Conservation (phyloP, 768 basidiomycete species). For the Boletus subcaerulescens region DNA sequence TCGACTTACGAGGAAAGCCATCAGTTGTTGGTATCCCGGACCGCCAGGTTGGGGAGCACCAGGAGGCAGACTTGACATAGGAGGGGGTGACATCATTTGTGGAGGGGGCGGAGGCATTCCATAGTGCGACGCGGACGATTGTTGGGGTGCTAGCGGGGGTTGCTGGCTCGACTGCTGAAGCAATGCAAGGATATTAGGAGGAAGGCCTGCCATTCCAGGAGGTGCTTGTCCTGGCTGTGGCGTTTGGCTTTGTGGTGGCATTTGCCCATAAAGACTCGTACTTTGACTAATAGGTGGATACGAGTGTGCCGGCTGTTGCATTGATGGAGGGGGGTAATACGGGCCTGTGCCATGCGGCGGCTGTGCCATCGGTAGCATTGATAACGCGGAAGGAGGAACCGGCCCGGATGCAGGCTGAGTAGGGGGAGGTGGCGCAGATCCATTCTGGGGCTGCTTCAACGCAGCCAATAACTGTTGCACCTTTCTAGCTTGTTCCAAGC, state of each 20-base stretch:
- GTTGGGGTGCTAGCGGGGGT: constrained; percentile 32
- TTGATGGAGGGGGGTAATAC: constrained; percentile 45
- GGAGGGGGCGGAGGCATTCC: constrained; percentile 41
- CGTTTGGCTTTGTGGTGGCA: constrained; percentile 28
- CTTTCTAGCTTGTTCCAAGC: constrained; percentile 82
- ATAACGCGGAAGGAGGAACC: constrained; percentile 34
- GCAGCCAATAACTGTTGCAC: constrained; percentile 85
- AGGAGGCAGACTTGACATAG: constrained; percentile 39
- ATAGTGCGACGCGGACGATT: constrained; percentile 29
- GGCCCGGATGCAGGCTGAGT: constrained; percentile 33
- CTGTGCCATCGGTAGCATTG: constrained; percentile 36
- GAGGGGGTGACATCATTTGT: constrained; percentile 44
- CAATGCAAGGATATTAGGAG: constrained; percentile 68
- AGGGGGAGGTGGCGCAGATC: constrained; percentile 16
- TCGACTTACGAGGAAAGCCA: constrained; percentile 63
- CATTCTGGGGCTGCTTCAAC: constrained; percentile 63
- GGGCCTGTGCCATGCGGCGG: constrained; percentile 28
- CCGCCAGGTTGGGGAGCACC: constrained; percentile 41
- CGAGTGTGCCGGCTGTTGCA: constrained; percentile 25
- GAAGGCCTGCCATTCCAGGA: constrained; percentile 41
- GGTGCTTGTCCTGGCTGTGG: constrained; percentile 35
- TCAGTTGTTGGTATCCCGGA: constrained; percentile 58
- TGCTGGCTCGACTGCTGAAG: constrained; percentile 51
- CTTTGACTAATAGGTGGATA: constrained; percentile 22
- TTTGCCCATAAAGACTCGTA: constrained; percentile 28